These are phyloP conservation scores for Chlamydomonas sphaeroides DNA, from an alignment of 139 green algal genomes.

Conservation along the genomic window DNA sequence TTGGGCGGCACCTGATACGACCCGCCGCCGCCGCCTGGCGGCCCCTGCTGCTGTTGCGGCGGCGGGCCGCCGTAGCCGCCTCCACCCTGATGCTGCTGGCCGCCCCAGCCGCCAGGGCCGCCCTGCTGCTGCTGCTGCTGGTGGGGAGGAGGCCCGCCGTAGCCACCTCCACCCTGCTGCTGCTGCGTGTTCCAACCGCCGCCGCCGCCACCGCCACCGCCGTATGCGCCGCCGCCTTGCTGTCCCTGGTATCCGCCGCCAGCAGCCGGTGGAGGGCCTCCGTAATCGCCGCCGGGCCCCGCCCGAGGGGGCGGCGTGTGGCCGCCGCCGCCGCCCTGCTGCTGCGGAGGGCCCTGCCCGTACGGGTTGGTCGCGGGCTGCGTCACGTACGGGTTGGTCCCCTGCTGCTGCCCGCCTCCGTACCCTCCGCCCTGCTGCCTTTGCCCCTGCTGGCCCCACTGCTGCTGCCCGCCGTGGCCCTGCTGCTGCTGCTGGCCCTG, in stretches of 20 bases:
- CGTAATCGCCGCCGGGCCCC: neutral
- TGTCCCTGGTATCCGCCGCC: neutral
- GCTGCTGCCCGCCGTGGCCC: neutral
- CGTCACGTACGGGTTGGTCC: slow-evolving; percentile 22
- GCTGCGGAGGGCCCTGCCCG: neutral
- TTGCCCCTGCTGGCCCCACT: neutral
- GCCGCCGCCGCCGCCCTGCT: neutral
- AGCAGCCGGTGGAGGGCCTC: too few relatives aligned
- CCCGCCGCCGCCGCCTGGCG: neutral
- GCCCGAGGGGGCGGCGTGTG: neutral
- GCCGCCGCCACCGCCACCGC: neutral
- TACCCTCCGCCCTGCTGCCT: neutral
- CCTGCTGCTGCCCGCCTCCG: neutral
- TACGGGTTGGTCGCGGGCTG: slow-evolving; percentile 28
- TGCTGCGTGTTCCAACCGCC: neutral
- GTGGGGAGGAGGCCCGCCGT: too few relatives aligned
- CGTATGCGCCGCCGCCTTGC: neutral
- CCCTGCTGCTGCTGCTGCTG: neutral
- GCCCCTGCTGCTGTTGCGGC: neutral
- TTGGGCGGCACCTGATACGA: neutral
- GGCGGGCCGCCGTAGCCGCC: neutral
- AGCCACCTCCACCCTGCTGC: neutral
- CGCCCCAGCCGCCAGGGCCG: neutral
- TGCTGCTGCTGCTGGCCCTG: too few relatives aligned
- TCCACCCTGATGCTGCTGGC: neutral